Evolutionary conservation across 805 yeast species (phyloP).

Genomic region (Crinitomyces ghanaensis): DNA sequence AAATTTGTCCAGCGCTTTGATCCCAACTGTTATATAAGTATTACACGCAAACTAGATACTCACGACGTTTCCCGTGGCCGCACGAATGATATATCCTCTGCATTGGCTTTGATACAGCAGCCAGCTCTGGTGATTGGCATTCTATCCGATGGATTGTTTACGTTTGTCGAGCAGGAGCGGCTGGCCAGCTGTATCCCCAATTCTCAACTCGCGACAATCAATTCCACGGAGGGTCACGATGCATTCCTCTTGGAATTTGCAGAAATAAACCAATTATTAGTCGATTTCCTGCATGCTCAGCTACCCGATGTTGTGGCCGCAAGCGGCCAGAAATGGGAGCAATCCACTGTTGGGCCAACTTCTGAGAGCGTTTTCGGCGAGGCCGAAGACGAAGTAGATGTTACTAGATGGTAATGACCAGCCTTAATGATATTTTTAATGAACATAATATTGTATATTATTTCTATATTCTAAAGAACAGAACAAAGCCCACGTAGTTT

Average conservation of each 20-base stretch:
- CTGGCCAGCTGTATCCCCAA: constrained; percentile 67
- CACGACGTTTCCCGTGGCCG: constrained; percentile 86
- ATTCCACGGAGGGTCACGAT: constrained; percentile 95
- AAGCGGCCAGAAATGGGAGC: constrained; percentile 34
- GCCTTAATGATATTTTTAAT: background rate
- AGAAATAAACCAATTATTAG: constrained; percentile 60
- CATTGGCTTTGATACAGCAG: constrained; percentile 47
- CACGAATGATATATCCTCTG: constrained; percentile 36
- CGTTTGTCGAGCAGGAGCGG: constrained; percentile 80
- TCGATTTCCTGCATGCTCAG: constrained; percentile 48
- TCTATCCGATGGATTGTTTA: constrained; percentile 84
- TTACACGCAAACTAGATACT: constrained; percentile 87
- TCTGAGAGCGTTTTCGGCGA: constrained; percentile 69
- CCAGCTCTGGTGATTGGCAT: constrained; percentile 86
- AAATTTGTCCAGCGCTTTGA: constrained; percentile 86
- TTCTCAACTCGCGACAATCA: constrained; percentile 54
- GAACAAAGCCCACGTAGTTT: no score
- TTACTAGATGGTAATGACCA: constrained; percentile 68
- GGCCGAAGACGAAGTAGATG: constrained; percentile 71
- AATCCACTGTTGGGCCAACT: constrained; percentile 28
- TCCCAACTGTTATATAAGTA: constrained; percentile 92
- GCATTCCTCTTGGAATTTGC: constrained; percentile 88
- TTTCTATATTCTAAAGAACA: background rate
- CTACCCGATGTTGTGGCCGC: constrained; percentile 48
- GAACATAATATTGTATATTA: background rate